Conservation (phyloP, 2,329 filamentous ascomycete genomes). For the Colletotrichum costaricense region DNA sequence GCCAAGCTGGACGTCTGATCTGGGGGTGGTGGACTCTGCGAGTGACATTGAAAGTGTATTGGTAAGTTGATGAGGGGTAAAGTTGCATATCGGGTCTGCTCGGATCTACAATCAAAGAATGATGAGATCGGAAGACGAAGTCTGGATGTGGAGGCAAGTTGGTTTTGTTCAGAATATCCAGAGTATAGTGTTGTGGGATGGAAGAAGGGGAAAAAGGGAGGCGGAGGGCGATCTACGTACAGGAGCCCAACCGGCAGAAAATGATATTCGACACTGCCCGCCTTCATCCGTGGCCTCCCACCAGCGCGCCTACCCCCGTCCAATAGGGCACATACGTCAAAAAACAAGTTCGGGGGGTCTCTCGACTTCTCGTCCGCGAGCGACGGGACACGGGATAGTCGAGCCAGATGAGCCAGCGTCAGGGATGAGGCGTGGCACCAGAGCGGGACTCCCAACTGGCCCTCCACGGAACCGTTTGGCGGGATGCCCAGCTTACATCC, state of each 20-base stretch:
- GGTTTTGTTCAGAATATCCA: slow-evolving; percentile 34
- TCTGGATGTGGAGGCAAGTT: slow-evolving; percentile 27
- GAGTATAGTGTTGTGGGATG: slow-evolving; percentile 27
- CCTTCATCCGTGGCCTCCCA: slow-evolving; percentile 30
- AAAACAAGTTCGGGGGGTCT: neutral
- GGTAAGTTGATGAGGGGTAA: slow-evolving; percentile 33
- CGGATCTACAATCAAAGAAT: slow-evolving; percentile 33
- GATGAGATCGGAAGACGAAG: slow-evolving; percentile 23
- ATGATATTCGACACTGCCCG: slow-evolving; percentile 32
- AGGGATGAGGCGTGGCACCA: slow-evolving; percentile 27
- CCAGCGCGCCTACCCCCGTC: slow-evolving; percentile 30
- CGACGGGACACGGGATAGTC: slow-evolving; percentile 17
- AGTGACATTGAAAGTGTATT: slow-evolving; percentile 34
- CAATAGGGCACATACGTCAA: slow-evolving; percentile 30
- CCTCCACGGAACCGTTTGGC: slow-evolving; percentile 23
- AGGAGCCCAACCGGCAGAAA: slow-evolving; percentile 35
- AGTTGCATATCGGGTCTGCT: slow-evolving; percentile 35
- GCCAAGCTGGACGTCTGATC: slow-evolving; percentile 36
- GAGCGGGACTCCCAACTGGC: slow-evolving; percentile 6
- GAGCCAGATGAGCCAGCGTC: slow-evolving; percentile 10
- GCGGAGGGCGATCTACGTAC: slow-evolving; percentile 11
- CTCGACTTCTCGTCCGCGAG: neutral
- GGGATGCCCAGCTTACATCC: slow-evolving; percentile 13
- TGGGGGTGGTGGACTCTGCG: slow-evolving; percentile 32
- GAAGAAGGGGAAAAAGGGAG: slow-evolving; percentile 19